Conservation (phyloP, 495 filamentous ascomycete genomes). For the Eremomyces bilateralis region DNA sequence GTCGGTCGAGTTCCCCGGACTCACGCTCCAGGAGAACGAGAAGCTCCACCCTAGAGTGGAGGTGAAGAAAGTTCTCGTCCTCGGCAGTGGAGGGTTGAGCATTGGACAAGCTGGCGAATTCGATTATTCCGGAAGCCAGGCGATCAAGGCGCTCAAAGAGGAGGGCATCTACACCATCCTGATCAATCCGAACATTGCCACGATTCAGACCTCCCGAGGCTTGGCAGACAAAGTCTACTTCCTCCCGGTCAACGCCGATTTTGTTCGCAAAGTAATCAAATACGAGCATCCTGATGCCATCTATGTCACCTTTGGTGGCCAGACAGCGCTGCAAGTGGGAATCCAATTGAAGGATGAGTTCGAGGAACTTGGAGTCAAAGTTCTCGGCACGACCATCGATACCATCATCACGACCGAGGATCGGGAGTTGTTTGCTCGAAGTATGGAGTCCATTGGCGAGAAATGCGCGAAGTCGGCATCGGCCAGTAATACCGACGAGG, state of each 20-base stretch:
- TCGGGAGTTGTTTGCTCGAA: conserved; percentile 85
- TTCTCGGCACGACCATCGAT: conserved; percentile 88
- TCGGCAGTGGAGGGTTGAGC: conserved; percentile 81
- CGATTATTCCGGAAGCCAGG: conserved; percentile 84
- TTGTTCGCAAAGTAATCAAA: conserved; percentile 92
- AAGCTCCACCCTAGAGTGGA: conserved; percentile 50
- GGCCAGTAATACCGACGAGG: conserved; percentile 69
- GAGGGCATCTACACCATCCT: conserved; percentile 88
- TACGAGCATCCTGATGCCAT: conserved; percentile 90
- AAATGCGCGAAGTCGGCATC: conserved; percentile 96
- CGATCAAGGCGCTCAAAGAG: conserved; percentile 95
- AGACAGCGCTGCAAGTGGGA: conserved; percentile 85
- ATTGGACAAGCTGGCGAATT: conserved; percentile 97
- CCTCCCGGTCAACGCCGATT: conserved; percentile 86
- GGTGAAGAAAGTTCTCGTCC: conserved; percentile 84
- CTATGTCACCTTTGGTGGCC: conserved; percentile 88
- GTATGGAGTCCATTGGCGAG: conserved; percentile 95
- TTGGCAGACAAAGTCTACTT: conserved; percentile 98
- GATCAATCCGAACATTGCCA: conserved; percentile 98
- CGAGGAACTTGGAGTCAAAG: conserved; percentile 68
- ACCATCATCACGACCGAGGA: conserved; percentile 98
- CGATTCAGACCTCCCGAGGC: conserved; percentile 90
- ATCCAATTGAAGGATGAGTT: conserved; percentile 96
- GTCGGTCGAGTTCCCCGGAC: conserved; percentile 71
- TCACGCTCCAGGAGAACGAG: conserved; percentile 52